Base-by-base conservation (phyloP, 1,284 basidiomycete genomes). In the Pholiota adiposa region DNA sequence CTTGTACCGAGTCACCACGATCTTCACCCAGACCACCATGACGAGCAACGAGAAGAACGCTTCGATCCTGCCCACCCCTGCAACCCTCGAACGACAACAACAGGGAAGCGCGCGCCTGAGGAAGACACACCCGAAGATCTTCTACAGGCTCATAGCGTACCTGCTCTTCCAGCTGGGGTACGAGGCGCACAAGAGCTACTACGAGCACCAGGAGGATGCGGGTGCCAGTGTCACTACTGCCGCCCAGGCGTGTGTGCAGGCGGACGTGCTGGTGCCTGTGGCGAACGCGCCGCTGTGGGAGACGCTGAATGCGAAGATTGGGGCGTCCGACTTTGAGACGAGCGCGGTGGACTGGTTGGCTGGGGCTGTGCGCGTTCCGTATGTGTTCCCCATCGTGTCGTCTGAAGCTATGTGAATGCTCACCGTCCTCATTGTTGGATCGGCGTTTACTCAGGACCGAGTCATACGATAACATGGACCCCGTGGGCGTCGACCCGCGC, bases 311-410 rank as follows among this genome's bases (percentile, higher is more conserved):
- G 69, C 74, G 29, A 69, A 73, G 25, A 78, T 80, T 57, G 73
- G 69, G 36, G 79, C 79, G 4, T 71, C 80, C 3, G 70, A 64
- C 21, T 87, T 85, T 75, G 75, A 79, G 67, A 58, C 64, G 12
- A 73, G 75, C 54, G 82, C 84, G 0, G 74, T 85, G 9, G 72
- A 81, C 43, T 86, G 81, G 82, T 73, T 89, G 12, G 76, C 76
- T 34, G 85, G 83, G 4, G 85, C 87, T 54, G 78, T 83, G 2
- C 73, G 72, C 46, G 67, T 82, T 46, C 76, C 76, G 80, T 81
- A 59, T 70, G 77, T 71, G 34, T 54, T 1, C 21, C 34, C 54
- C 14, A 44, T 18, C 51, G 11, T 40, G 34, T 14, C n/a, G 19
- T 27, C 33, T 46, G 16, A 16, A 14, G 9, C 2, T 14, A 41